Base-by-base conservation (phyloP, 495 filamentous ascomycete genomes). In the Penicillium cosmopolitanum region DNA sequence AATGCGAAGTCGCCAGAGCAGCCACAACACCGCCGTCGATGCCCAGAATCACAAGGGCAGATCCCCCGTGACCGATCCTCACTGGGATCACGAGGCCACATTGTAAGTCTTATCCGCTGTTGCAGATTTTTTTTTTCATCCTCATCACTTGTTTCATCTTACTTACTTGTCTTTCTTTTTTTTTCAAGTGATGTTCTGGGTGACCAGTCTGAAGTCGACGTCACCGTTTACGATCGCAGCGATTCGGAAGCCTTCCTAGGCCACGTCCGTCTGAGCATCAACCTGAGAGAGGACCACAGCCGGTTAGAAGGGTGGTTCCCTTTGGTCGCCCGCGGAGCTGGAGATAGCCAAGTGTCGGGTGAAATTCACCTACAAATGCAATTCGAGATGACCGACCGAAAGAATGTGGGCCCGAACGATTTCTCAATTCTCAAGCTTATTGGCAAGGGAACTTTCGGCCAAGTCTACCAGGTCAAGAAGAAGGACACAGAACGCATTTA, bases 401-500 rank as follows among this genome's bases (percentile, higher is more conserved):
- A 87, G 75, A 91, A 96, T 64, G 96, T 93, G 57, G 95, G 95
- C 4, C 96, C 95, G n/a, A 91, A 91, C 62, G 96, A 98, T 70
- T 98, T 98, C 76, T 84, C 94, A 63, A 93, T 98, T 56, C 76
- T 98, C 58, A 94, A 96, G 71, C 86, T 99, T 25, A 98, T 99
- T 68, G 95, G 95, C 42, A 98, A 96, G 76, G 95, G 92, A 68
- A 99, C 96, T 0, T 99, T 99, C 73, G 95, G 95, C n/a, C 96
- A 99, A 73, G 95, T 99, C 3, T 99, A 97, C 66, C 95, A 98
- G 66, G 95, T 98, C n/a, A 90, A 92, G 63, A 98, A 98, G 82
- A 95, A 91, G 80, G 95, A 98, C 69, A 97, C 95, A 2, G 84
- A 87, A 63, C 87, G 96, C 18, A 96, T 98, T 56, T 98, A 98